Evolutionary conservation across 257 asterid species (phyloP).

Genomic region (Phtheirospermum japonicum): DNA sequence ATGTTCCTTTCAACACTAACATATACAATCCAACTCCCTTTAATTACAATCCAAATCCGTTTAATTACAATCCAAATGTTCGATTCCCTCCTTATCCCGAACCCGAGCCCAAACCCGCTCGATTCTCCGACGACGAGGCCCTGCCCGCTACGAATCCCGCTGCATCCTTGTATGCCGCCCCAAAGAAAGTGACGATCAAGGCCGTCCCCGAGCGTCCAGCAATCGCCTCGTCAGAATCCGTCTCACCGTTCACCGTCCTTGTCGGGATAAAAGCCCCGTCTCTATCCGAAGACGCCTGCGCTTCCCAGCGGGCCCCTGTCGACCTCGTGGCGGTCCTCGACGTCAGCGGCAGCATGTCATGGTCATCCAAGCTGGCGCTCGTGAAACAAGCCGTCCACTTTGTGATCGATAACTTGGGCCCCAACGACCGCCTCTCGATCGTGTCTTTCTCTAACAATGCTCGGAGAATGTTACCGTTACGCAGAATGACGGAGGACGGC

Average conservation of each 20-base stretch:
- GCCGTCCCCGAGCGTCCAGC: slow-evolving; percentile 31
- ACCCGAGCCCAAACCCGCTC: too few relatives aligned
- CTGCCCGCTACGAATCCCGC: slow-evolving; percentile 10
- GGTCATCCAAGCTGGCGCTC: slow-evolving; percentile 32
- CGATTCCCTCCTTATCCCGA: too few relatives aligned
- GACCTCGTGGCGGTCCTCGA: slow-evolving; percentile 43
- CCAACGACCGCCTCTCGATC: slow-evolving; percentile 26
- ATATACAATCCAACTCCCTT: slow-evolving; percentile 17
- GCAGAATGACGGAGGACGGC: slow-evolving; percentile 25
- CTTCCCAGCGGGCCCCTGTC: slow-evolving; percentile 36
- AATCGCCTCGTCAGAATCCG: slow-evolving; percentile 26
- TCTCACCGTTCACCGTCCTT: slow-evolving; percentile 26
- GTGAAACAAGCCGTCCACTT: slow-evolving; percentile 32
- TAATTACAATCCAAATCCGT: background rate
- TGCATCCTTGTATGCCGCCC: background rate
- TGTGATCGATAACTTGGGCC: slow-evolving; percentile 32
- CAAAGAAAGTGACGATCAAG: slow-evolving; percentile 21
- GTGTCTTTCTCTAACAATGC: slow-evolving; percentile 27
- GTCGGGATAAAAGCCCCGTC: slow-evolving; percentile 35
- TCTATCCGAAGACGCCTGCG: slow-evolving; percentile 12
- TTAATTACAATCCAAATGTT: background rate
- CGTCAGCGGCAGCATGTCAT: slow-evolving; percentile 32
- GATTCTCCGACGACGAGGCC: slow-evolving; percentile 36
- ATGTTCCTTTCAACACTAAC: slow-evolving; percentile 19
- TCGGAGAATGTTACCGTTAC: slow-evolving; percentile 14